Conservation (phyloP, 2,329 filamentous ascomycete genomes). For the Cordyceps militaris region DNA sequence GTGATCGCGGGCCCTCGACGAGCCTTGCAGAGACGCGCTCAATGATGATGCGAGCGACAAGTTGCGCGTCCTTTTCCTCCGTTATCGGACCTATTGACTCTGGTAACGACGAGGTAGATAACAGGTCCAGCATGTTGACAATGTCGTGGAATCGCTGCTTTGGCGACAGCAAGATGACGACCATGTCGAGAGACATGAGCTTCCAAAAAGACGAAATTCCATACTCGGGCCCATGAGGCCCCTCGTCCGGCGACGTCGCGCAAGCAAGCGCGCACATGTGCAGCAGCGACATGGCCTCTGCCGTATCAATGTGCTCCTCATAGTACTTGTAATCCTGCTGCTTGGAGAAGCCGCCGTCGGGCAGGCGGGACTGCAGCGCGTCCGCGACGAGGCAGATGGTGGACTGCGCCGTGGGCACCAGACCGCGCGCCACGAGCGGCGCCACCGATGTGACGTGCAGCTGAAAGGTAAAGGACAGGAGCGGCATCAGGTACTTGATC, state of each 20-base stretch:
- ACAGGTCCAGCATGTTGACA: constrained; percentile 54
- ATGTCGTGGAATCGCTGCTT: constrained; percentile 60
- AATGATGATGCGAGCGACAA: constrained; percentile 44
- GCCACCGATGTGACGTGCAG: constrained; percentile 53
- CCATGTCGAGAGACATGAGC: constrained; percentile 57
- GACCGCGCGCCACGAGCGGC: constrained; percentile 49
- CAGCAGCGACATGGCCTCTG: constrained; percentile 59
- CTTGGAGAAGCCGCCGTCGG: constrained; percentile 40
- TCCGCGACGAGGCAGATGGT: constrained; percentile 55
- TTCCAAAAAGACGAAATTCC: constrained; percentile 54
- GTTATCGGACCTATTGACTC: constrained; percentile 60
- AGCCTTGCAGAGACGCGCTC: constrained; percentile 58
- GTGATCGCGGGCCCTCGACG: constrained; percentile 42
- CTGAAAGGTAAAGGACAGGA: constrained; percentile 57
- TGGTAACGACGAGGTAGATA: constrained; percentile 58
- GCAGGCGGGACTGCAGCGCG: constrained; percentile 42
- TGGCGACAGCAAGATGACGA: constrained; percentile 59
- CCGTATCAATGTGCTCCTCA: constrained; percentile 53
- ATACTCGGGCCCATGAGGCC: constrained; percentile 24
- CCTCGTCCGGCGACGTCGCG: constrained; percentile 30
- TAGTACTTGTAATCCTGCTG: constrained; percentile 32
- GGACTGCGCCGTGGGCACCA: constrained; percentile 49
- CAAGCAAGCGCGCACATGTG: constrained; percentile 56
- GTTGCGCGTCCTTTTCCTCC: constrained; percentile 34
- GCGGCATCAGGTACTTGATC: constrained; percentile 56